Base-by-base conservation (phyloP, 2,329 filamentous ascomycete genomes). In the Hypomyces perniciosus region DNA sequence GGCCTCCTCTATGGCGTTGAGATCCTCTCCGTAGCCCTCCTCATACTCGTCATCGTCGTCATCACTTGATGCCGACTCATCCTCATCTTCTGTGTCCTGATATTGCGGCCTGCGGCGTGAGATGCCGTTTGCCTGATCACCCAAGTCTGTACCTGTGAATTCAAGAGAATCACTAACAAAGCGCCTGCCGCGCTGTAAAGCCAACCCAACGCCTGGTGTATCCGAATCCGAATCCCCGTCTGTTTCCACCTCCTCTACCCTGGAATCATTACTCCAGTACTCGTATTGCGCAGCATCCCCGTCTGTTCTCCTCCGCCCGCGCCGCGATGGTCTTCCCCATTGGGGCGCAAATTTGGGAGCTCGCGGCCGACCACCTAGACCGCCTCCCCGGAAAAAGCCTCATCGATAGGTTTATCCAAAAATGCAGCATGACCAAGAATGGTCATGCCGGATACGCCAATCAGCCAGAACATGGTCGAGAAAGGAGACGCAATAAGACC, bases 341-440 rank as follows among this genome's bases (percentile, higher is more conserved):
- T 78, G 85, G 88, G 91, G 90, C 90, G 86, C 85, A 80, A 72
- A 75, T 84, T 85, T 79, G 81, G 91, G 92, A 96, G 91, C 86
- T 93, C 87, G 93, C 93, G 92, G 92, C 90, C 92, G 93, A 97
- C 91, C 91, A 95, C 81, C 85, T 97, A 99, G 88, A 99, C 93
- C 91, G 93, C 92, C 92, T 99, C 93, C 91, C 95, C 93, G 81
- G 92, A 96, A 96, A 99, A 99, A 96, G 91, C 91, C 91, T 95
- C 92, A 85, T 97, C 93, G 78, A 97, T 96, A 54, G 92, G 92
- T 82, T 96, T 96, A 71, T 97, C 92, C 86, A 97, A 85, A 68
- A 97, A 83, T 57, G 90, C 81, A 61, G 93, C 93, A 75, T 99
- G 93, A 72, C 93, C 93, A 60, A 97, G 77, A 61, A 97, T 95